Evolutionary conservation across 73 alveolate species (phyloP), one percentile per base, ranked within the genome.

Genomic region (Paramecium primaurelia): DNA sequence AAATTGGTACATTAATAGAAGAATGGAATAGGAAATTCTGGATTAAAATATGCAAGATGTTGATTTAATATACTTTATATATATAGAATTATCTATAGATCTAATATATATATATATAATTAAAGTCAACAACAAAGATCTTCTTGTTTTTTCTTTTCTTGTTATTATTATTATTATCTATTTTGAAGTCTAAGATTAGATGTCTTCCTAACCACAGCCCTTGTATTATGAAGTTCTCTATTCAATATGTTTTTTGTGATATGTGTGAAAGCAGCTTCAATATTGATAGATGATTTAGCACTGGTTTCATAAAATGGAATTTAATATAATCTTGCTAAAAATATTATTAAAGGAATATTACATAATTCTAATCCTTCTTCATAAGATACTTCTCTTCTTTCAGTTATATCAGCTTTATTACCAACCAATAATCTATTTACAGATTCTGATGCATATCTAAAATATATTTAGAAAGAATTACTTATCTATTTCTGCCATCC

Each of bases 401-500:
- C 97, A 3, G 92, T 90, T 18, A 97, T 89, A 93, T 98, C 99
- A 12, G 98, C 26, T 86, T 98, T 98, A 92, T 98, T 98, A 1
- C 99, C 99, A 40, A 96, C 96, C 14, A 98, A 83, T 58, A 97
- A 90, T 44, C 96, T 73, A 25, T 95, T 88, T 18, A 95, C 98
- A 59, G 97, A 98, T 38, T 94, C 96, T n/a, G 86, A 86, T 1
- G 93, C 95, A 51, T 92, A 92, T 83, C 95, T 92, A 16, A 44
- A 20, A 71, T 59, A 16, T 26, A 14, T 18, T 0, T 49, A 3
- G 4, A 32, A 58, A 30, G 45, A 1, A 36, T 18, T 77, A 94
- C 96, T 92, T 94, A 59, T 96, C 97, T 7, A 96, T 95, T 91
- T 96, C 98, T 16, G 95, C 95, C 98, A 96, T 96, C 98, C 98